Base-by-base conservation (phyloP, 768 basidiomycete species). In the Piloderma croceum region DNA sequence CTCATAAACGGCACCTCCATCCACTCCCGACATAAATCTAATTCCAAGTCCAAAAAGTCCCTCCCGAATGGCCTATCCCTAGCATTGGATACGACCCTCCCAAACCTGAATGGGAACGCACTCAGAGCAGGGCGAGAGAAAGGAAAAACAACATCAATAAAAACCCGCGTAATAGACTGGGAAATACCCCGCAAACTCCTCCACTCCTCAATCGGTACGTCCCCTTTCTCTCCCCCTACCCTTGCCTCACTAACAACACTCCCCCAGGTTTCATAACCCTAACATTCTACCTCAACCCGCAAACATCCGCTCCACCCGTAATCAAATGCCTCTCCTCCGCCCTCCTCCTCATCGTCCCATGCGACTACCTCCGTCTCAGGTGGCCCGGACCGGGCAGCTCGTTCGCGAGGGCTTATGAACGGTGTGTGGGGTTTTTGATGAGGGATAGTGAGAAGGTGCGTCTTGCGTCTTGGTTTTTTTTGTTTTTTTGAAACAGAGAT, bases 101-200 rank as follows among this genome's bases (percentile, higher is more conserved):
- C 15, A 29, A 15, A 29, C 27, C 9, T 29, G 27, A 29, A 29
- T 15, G 27, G 27, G 10, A 15, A 29, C 15, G 27, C 27, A 29
- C 10, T 15, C 9, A 9, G 10, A 29, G 10, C 10, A 15, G 9
- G 10, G 27, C 27, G 10, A 9, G 27, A 9, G 27, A 9, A n/a
- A n/a, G n/a, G n/a, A n/a, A n/a, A n/a, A n/a, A n/a, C 27, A 9
- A 9, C 27, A 9, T 29, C 27, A 15, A 9, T 15, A 9, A 29
- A 29, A 29, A 9, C 27, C 27, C 10, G 10, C 27, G 27, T 29
- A 9, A 70, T 87, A 22, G 85, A 92, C 62, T 91, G 84, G 81
- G 92, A 96, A 62, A 81, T 96, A 36, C 92, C 92, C 1, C 67
- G 92, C 48, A 96, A 96, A 61, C 62, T 77, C 7, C 59, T 96